Evolutionary conservation across 1,139 yeast species (phyloP).

Genomic region (Yamadazyma trypodendri): DNA sequence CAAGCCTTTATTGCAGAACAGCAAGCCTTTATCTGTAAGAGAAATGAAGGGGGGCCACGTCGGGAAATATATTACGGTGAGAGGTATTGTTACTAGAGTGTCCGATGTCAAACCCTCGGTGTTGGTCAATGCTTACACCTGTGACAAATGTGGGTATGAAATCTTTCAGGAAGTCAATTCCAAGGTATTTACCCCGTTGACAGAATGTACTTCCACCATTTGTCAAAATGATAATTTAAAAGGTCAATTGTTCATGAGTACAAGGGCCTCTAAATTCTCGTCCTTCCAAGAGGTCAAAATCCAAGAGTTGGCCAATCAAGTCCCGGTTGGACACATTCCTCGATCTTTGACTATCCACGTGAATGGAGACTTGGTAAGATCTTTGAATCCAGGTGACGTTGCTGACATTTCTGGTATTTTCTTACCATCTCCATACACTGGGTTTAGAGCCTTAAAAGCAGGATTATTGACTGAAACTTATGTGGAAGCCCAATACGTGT

Average conservation of each 20-base stretch:
- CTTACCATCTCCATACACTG: conserved; percentile 93
- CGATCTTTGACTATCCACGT: conserved; percentile 80
- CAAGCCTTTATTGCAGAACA: conserved; percentile 60
- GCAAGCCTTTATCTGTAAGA: conserved; percentile 78
- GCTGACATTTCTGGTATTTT: conserved; percentile 92
- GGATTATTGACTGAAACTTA: conserved; percentile 94
- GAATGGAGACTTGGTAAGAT: conserved; percentile 85
- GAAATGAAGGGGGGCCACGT: conserved; percentile 81
- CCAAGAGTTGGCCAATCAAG: conserved; percentile 94
- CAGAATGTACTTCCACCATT: conserved; percentile 80
- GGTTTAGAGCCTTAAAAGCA: conserved; percentile 87
- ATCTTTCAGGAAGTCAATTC: conserved; percentile 92
- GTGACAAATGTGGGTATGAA: conserved; percentile 97
- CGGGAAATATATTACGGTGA: conserved; percentile 83
- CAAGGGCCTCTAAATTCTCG: conserved; percentile 92
- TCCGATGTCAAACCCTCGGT: conserved; percentile 95
- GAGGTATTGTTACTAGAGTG: conserved; percentile 94
- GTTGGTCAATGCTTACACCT: conserved; percentile 89
- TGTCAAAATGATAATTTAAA: conserved; percentile 78
- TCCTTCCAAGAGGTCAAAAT: conserved; percentile 94
- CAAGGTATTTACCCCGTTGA: conserved; percentile 78
- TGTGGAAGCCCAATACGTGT: conserved; percentile 80
- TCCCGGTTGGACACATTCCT: conserved; percentile 97
- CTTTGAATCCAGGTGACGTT: conserved; percentile 90
- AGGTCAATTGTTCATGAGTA: conserved; percentile 89